phyloP scores from a whole-genome alignment of 2,329 filamentous ascomycete genomes.

The Immersiporthe knoxdaviesiana region DNA sequence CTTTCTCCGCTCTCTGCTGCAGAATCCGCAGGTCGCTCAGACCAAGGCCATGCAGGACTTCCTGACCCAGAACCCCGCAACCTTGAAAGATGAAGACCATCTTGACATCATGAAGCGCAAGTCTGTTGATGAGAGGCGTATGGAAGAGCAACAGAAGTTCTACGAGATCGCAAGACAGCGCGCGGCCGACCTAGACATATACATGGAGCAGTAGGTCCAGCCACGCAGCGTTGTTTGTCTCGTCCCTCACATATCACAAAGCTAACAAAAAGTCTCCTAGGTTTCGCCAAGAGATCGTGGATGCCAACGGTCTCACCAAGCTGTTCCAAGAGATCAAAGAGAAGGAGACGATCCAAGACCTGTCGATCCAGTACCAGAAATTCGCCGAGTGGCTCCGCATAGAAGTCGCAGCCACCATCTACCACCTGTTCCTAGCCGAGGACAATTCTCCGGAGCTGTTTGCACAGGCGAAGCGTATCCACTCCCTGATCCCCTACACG shows the following conservation, averaged over 20 bases:
- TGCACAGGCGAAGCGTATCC: constrained; percentile 89
- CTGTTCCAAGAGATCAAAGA: constrained; percentile 92
- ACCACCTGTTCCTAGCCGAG: constrained; percentile 95
- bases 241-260: constrained; percentile 7
- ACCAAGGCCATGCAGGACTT: constrained; percentile 87
- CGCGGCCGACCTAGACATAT: constrained; percentile 90
- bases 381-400: constrained; percentile 98
- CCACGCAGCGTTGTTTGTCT: neutral
- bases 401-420: constrained; percentile 93
- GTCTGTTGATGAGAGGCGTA: constrained; percentile 80
- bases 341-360: constrained; percentile 82
- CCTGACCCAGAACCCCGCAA: constrained; percentile 72
- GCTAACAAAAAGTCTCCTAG: constrained; percentile 39
- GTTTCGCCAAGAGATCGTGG: constrained; percentile 69
- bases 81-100: constrained; percentile 78
- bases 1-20: constrained; percentile 82
- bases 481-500: constrained; percentile 91
- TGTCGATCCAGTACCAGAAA: constrained; percentile 95
- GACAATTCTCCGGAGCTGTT: constrained; percentile 98
- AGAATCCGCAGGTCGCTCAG: constrained; percentile 81
- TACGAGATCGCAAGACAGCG: constrained; percentile 93
- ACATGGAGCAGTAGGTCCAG: constrained; percentile 84
- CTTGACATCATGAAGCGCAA: constrained; percentile 81
- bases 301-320: constrained; percentile 81
- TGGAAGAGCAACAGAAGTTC: constrained; percentile 91